Percentiles rank a stretch among this genome's conserved stretches.
phyloP scores from a whole-genome alignment of 2,329 filamentous ascomycete genomes.

The Thelonectria discophora region DNA sequence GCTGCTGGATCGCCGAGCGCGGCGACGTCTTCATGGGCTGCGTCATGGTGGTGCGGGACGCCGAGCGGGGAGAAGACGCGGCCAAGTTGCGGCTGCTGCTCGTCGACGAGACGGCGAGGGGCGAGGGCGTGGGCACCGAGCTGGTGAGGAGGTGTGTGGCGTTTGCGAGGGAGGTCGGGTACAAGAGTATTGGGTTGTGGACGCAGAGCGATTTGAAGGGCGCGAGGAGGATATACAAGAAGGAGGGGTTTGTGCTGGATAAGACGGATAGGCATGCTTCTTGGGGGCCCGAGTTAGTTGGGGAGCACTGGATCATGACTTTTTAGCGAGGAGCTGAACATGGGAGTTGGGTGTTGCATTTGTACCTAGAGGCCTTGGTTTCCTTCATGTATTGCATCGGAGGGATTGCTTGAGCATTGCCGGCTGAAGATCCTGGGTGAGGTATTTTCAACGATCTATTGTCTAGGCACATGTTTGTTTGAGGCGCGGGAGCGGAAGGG shows the following conservation, averaged over 20 bases:
- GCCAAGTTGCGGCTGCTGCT: constrained; percentile 41
- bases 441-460: too few relatives aligned
- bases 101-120: constrained; percentile 29
- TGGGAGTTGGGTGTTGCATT: background rate
- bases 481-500: too few relatives aligned
- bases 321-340: background rate
- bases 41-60: constrained; percentile 37
- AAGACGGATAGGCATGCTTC: background rate
- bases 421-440: too few relatives aligned
- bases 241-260: constrained; percentile 3
- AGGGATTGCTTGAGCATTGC: too few relatives aligned
- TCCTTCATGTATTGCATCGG: too few relatives aligned
- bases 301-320: constrained; percentile 4
- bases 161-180: constrained; percentile 10
- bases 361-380: too few relatives aligned
- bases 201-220: background rate
- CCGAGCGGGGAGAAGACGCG: constrained; percentile 7
- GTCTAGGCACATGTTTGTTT: too few relatives aligned
- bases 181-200: background rate
- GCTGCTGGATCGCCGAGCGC: constrained; percentile 42
- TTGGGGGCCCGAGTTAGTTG: background rate
- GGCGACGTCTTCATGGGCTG: constrained; percentile 38
- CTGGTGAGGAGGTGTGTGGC: constrained; percentile 4
- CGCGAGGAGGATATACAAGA: constrained; percentile 11
- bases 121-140: background rate